Evolutionary conservation across 805 yeast species (phyloP).

Genomic region (Candida rishiriensis): DNA sequence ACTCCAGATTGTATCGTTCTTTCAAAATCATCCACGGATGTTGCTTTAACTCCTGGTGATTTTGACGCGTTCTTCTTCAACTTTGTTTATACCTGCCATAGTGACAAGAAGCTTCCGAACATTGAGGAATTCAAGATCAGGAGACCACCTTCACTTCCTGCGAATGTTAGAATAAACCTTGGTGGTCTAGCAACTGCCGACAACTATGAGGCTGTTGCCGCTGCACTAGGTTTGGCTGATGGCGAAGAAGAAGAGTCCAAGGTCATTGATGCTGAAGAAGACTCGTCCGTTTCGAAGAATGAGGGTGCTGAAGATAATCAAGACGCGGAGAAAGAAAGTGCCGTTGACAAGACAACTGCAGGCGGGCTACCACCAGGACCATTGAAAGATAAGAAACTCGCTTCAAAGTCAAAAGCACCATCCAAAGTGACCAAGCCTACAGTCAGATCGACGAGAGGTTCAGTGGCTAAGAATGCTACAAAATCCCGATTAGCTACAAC

Average conservation of each 20-base stretch:
- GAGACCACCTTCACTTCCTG: conserved; percentile 21
- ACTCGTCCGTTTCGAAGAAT: too few relatives aligned
- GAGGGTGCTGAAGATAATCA: not conserved
- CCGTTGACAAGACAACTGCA: not conserved
- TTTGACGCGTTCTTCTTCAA: conserved; percentile 19
- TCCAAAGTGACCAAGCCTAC: too few relatives aligned
- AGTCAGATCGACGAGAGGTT: not conserved
- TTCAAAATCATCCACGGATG: conserved; percentile 15
- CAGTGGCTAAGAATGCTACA: not conserved
- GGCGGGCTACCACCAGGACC: not conserved
- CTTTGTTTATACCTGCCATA: conserved; percentile 20
- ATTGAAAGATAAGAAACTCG: too few relatives aligned
- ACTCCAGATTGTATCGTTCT: conserved; percentile 11
- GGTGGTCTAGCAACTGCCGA: conserved; percentile 18
- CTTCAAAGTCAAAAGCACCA: not conserved
- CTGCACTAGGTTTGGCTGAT: too few relatives aligned
- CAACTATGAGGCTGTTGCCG: not conserved
- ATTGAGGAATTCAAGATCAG: conserved; percentile 17
- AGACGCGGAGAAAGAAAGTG: not conserved
- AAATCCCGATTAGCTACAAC: not conserved
- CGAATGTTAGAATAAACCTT: conserved; percentile 18
- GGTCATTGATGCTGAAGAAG: too few relatives aligned
- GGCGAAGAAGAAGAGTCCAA: too few relatives aligned
- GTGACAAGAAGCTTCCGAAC: conserved; percentile 12
- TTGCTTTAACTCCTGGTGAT: conserved; percentile 8